phyloP scores from a whole-genome alignment of 129 eudicot species.

The Pittosporum tobira region DNA sequence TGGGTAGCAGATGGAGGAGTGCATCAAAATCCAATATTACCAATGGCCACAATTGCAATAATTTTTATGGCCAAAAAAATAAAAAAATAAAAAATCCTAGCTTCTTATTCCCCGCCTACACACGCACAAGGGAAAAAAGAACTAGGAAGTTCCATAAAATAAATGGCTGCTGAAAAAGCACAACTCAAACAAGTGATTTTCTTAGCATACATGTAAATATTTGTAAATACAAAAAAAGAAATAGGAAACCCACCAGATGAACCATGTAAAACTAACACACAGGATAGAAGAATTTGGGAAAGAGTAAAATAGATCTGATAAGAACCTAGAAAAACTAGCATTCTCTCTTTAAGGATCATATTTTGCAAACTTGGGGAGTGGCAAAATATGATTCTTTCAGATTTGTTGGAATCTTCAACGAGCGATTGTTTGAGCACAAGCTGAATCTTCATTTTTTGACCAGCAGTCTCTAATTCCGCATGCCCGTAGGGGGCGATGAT shows the following conservation, averaged over 20 bases:
- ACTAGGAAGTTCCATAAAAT: too few species aligned
- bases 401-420: constrained; percentile 17
- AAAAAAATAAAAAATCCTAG: too few species aligned
- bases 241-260: background rate
- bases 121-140: too few species aligned
- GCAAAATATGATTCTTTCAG: background rate
- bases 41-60: too few species aligned
- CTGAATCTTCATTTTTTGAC: constrained; percentile 41
- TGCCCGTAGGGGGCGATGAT: constrained; percentile 26
- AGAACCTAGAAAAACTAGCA: background rate
- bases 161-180: background rate
- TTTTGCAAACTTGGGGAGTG: background rate
- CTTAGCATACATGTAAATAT: background rate
- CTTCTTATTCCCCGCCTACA: background rate
- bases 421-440: constrained; percentile 31
- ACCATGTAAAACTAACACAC: background rate
- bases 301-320: background rate
- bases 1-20: too few species aligned
- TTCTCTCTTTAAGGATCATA: background rate
- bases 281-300: background rate
- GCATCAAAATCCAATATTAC: too few species aligned
- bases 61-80: too few species aligned
- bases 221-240: background rate
- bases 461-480: constrained; percentile 43
- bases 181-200: background rate